These are phyloP conservation scores for Rhodotorula sp. DNA, from an alignment of 1,284 basidiomycete species.

Conservation along the genomic window DNA sequence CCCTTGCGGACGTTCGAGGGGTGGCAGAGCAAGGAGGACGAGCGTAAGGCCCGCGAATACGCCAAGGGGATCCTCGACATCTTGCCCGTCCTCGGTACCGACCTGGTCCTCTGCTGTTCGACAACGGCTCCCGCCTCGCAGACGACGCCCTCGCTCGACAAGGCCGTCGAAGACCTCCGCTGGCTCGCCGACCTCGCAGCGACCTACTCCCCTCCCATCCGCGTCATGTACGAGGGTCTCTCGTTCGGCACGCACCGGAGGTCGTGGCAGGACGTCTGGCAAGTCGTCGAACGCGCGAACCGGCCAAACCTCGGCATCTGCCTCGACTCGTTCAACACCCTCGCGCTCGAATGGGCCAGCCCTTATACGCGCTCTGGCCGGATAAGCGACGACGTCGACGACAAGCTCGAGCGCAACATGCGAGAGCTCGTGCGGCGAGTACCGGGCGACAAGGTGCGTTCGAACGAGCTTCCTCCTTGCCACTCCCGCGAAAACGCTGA, in stretches of 20 bases:
- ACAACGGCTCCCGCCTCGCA: constrained; percentile 32
- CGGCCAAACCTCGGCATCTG: constrained; percentile 49
- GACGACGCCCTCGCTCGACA: constrained; percentile 43
- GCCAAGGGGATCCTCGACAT: constrained; percentile 41
- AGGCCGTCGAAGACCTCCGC: constrained; percentile 44
- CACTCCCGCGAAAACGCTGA: background rate
- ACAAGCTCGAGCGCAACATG: constrained; percentile 35
- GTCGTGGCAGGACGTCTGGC: constrained; percentile 49
- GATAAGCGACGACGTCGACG: constrained; percentile 42
- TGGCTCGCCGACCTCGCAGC: constrained; percentile 44
- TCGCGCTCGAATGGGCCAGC: constrained; percentile 49
- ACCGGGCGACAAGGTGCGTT: constrained; percentile 31
- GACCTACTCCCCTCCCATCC: constrained; percentile 35
- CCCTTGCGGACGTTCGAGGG: constrained; percentile 51
- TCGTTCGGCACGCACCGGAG: constrained; percentile 43
- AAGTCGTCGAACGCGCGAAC: constrained; percentile 45
- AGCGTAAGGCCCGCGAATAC: constrained; percentile 30
- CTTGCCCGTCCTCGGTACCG: constrained; percentile 35
- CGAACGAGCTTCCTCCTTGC: background rate
- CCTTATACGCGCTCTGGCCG: constrained; percentile 37
- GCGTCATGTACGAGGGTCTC: constrained; percentile 40
- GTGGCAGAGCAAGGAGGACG: constrained; percentile 36
- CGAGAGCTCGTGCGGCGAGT: constrained; percentile 38
- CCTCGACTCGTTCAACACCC: constrained; percentile 52
- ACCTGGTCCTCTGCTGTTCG: constrained; percentile 42